Conservation (phyloP, 1,284 basidiomycete species). For the Gymnopus androsaceus region DNA sequence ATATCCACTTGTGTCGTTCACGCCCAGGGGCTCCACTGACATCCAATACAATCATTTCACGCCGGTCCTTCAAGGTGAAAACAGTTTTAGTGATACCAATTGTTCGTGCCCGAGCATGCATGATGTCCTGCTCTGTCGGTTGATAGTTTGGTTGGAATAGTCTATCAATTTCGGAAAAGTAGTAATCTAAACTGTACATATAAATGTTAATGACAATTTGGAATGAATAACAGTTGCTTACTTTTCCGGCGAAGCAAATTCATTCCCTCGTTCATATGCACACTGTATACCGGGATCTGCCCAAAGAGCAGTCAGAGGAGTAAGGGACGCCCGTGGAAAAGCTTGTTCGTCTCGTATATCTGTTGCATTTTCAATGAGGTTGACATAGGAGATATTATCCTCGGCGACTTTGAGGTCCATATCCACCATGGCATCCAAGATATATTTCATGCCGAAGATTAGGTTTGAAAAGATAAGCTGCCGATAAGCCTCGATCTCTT, state of each 20-base stretch:
- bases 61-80: constrained; percentile 66
- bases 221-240: constrained; percentile 37
- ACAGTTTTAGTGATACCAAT: constrained; percentile 83
- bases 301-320: constrained; percentile 74
- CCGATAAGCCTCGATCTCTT: constrained; percentile 80
- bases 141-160: constrained; percentile 62
- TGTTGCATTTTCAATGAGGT: constrained; percentile 66
- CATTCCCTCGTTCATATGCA: constrained; percentile 66
- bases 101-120: constrained; percentile 75
- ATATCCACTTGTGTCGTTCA: constrained; percentile 78
- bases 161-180: constrained; percentile 67
- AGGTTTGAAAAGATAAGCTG: constrained; percentile 93
- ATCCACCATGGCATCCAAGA: constrained; percentile 89
- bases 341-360: constrained; percentile 81
- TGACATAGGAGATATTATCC: constrained; percentile 55
- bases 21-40: constrained; percentile 80
- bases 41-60: constrained; percentile 73
- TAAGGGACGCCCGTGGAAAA: constrained; percentile 67
- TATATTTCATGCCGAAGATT: constrained; percentile 73
- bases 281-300: constrained; percentile 65
- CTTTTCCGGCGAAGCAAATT: constrained; percentile 79
- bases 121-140: constrained; percentile 74
- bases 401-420: constrained; percentile 75
- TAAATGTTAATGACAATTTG: neutral
- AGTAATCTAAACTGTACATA: constrained; percentile 51